phyloP scores from a whole-genome alignment of 805 yeast species.

The Nakazawaea siamensis region DNA sequence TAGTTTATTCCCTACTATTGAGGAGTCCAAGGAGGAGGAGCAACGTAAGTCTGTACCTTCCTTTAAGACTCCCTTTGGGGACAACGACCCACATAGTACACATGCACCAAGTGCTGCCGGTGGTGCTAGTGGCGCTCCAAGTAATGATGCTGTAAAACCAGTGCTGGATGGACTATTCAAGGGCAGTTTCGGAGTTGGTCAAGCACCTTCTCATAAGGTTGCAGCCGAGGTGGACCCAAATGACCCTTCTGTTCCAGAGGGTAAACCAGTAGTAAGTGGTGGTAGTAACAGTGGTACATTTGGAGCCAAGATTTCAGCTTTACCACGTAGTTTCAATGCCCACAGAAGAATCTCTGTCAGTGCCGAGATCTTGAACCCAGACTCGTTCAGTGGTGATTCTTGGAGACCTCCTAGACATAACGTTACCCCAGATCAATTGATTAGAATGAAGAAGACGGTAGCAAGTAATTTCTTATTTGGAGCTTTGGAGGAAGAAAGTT shows the following conservation, averaged over 20 bases:
- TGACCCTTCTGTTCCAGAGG: conserved; percentile 15
- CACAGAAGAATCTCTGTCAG: conserved; percentile 84
- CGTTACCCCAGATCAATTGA: conserved; percentile 53
- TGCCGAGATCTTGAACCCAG: conserved; percentile 82
- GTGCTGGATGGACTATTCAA: conserved; percentile 17
- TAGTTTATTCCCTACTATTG: conserved; percentile 21
- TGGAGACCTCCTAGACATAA: conserved; percentile 71
- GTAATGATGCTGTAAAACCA: no score
- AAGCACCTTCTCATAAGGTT: conserved; percentile 16
- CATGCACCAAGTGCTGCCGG: conserved; percentile 14
- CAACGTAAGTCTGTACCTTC: conserved; percentile 13
- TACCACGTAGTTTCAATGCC: conserved; percentile 62
- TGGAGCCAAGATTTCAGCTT: conserved; percentile 22
- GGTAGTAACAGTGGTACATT: conserved; percentile 4
- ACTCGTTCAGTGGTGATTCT: conserved; percentile 52
- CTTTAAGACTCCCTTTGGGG: conserved; percentile 56
- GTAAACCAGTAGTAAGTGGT: conserved; percentile 10
- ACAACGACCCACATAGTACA: conserved; percentile 49
- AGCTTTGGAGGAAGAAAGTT: conserved; percentile 71
- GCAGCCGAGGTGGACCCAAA: conserved; percentile 14
- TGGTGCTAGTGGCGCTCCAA: not conserved
- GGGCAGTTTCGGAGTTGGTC: conserved; percentile 20
- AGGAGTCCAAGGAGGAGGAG: conserved; percentile 15
- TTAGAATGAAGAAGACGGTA: conserved; percentile 62
- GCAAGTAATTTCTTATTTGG: conserved; percentile 79